A percentile compares a stretch with the other conserved stretches of the same genome.
Evolutionary conservation across 441 rosid genomes (phyloP).

Genomic region (Adansonia grandidieri): DNA sequence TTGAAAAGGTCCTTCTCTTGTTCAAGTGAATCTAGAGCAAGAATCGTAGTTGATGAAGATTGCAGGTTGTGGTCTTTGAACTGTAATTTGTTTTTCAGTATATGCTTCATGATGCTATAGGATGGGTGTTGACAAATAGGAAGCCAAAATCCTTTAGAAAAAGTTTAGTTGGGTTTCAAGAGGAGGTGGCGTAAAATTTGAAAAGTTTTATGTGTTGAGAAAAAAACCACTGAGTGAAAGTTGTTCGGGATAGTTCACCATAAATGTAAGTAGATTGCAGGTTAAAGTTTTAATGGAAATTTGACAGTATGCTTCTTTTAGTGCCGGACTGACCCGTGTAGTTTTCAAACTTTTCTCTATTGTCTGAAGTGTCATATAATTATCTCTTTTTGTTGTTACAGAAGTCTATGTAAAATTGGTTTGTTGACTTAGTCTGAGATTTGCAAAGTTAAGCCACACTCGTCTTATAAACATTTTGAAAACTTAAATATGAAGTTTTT

Average conservation of each 20-base stretch:
- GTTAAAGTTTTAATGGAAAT: neutral
- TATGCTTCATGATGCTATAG: neutral
- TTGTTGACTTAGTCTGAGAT: neutral
- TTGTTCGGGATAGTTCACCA: neutral
- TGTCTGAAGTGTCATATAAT: neutral
- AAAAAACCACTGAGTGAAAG: neutral
- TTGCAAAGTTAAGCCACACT: neutral
- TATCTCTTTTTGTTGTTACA: neutral
- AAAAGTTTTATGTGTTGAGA: neutral
- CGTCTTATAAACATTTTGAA: neutral
- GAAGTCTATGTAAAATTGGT: neutral
- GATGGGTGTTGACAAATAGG: neutral
- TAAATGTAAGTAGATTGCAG: neutral
- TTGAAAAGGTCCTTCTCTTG: neutral
- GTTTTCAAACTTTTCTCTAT: neutral
- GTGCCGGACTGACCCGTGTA: neutral
- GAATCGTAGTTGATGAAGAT: neutral
- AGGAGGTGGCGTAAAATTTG: conserved; percentile 2
- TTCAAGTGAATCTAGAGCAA: neutral
- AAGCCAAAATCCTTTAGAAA: neutral
- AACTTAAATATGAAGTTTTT: neutral
- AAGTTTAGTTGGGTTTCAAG: neutral
- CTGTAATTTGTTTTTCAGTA: neutral
- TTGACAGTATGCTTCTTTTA: neutral
- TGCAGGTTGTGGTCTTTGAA: neutral